Conservation (phyloP, 2,329 filamentous ascomycete species). For the Chaetomium olivaceum region DNA sequence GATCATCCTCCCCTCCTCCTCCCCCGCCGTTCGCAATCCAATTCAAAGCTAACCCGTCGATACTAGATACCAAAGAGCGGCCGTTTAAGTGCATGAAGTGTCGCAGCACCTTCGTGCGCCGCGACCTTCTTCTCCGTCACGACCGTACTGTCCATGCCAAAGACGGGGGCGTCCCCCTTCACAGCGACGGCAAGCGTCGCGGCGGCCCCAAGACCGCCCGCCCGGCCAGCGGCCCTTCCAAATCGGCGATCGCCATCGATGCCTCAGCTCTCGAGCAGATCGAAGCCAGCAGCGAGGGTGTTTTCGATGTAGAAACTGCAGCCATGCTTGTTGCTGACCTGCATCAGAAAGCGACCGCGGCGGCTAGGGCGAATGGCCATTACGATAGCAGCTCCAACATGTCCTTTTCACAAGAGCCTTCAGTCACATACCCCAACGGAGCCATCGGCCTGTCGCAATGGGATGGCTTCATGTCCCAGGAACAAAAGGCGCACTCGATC, state of each 20-base stretch:
- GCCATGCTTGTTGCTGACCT: conserved; percentile 99
- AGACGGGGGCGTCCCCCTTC: conserved; percentile 89
- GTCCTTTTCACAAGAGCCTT: conserved; percentile 74
- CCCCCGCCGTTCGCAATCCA: not conserved
- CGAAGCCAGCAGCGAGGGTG: conserved; percentile 83
- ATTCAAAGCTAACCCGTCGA: conserved; percentile 16
- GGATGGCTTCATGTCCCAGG: conserved; percentile 81
- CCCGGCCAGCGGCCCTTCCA: conserved; percentile 65
- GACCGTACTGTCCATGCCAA: conserved; percentile 98
- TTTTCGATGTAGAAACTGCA: conserved; percentile 94
- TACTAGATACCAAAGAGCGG: conserved; percentile 93
- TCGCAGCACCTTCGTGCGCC: conserved; percentile 95
- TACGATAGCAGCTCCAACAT: conserved; percentile 62
- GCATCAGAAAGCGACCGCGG: conserved; percentile 85
- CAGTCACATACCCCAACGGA: conserved; percentile 73
- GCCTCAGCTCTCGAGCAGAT: conserved; percentile 88
- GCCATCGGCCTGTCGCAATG: conserved; percentile 84
- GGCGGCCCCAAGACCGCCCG: conserved; percentile 68
- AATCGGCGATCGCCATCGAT: conserved; percentile 78
- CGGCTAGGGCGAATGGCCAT: conserved; percentile 60
- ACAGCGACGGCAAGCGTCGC: conserved; percentile 90
- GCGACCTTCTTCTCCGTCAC: conserved; percentile 93
- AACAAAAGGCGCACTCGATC: conserved; percentile 75
- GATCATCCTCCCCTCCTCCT: conserved; percentile 4
- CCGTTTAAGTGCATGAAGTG: conserved; percentile 99